phyloP scores from a whole-genome alignment of 208 protist species.

The Acanthamoeba lenticulata region DNA sequence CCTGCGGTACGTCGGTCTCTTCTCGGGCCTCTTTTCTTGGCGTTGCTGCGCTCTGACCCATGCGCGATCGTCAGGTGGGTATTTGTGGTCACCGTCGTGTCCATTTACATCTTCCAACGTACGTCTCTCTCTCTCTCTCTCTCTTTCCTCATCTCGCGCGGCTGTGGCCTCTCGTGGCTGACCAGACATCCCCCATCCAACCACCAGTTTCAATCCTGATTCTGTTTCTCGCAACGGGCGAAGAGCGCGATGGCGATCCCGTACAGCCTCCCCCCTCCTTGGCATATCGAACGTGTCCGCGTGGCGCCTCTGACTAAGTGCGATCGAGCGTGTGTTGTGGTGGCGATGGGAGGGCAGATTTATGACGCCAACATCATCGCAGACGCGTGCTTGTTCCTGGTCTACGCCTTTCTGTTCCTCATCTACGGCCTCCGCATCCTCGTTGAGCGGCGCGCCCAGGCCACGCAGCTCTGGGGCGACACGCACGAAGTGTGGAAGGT shows the following conservation, averaged over 20 bases:
- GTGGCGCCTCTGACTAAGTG: not conserved
- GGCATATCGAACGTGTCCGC: no score
- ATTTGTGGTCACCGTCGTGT: not conserved
- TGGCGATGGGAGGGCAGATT: not conserved
- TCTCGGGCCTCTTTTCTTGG: not conserved
- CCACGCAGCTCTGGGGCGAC: not conserved
- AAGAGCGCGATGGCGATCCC: not conserved
- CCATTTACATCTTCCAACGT: not conserved
- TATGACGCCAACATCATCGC: conserved; percentile 5
- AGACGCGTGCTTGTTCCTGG: not conserved
- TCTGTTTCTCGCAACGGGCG: not conserved
- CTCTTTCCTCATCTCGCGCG: no score
- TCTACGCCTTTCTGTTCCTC: not conserved
- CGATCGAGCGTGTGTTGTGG: not conserved
- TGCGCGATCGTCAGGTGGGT: not conserved
- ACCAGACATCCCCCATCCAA: not conserved
- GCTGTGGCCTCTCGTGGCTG: not conserved
- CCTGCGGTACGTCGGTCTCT: not conserved
- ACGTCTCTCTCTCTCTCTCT: no score
- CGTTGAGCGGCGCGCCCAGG: not conserved
- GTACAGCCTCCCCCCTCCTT: no score
- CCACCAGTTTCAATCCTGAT: not conserved
- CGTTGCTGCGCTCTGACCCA: no score
- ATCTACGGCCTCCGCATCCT: not conserved
- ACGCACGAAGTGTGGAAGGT: not conserved